These are phyloP conservation scores for Rugonectria rugulosa DNA, from an alignment of 2,329 filamentous ascomycete genomes.

Conservation along the genomic window DNA sequence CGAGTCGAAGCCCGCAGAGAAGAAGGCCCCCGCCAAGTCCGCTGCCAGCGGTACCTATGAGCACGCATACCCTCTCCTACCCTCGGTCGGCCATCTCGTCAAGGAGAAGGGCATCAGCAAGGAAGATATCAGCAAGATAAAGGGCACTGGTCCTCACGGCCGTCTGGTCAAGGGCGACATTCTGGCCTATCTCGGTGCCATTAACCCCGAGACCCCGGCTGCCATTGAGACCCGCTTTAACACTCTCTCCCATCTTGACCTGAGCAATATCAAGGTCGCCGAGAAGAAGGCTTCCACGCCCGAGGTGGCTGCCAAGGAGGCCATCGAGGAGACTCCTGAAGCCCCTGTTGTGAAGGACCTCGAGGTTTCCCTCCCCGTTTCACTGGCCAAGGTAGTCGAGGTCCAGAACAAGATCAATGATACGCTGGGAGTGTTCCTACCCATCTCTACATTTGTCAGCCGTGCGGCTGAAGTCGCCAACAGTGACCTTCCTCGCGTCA, in stretches of 20 bases:
- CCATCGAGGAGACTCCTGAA: constrained; percentile 49
- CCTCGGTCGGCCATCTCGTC: constrained; percentile 84
- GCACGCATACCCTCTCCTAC: constrained; percentile 77
- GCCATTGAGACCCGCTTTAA: constrained; percentile 75
- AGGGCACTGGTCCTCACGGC: constrained; percentile 85
- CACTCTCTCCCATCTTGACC: constrained; percentile 83
- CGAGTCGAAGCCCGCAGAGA: constrained; percentile 45
- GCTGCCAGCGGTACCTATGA: constrained; percentile 61
- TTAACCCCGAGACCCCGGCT: constrained; percentile 75
- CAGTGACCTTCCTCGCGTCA: constrained; percentile 77
- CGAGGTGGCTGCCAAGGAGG: constrained; percentile 45
- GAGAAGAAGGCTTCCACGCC: constrained; percentile 53
- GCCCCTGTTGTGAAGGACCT: constrained; percentile 56
- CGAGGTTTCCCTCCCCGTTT: constrained; percentile 77
- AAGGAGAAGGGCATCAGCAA: constrained; percentile 79
- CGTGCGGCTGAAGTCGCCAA: constrained; percentile 89
- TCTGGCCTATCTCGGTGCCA: constrained; percentile 84
- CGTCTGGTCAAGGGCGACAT: constrained; percentile 95
- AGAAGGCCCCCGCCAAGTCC: constrained; percentile 46
- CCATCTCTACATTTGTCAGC: constrained; percentile 85
- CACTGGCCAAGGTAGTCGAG: constrained; percentile 78
- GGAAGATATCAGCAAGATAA: constrained; percentile 81
- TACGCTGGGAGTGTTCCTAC: constrained; percentile 80
- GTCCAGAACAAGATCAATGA: constrained; percentile 82
- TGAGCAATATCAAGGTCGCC: constrained; percentile 92